These are phyloP conservation scores for Tagetes patula DNA, from an alignment of 129 eudicot genomes.

Conservation along the genomic window DNA sequence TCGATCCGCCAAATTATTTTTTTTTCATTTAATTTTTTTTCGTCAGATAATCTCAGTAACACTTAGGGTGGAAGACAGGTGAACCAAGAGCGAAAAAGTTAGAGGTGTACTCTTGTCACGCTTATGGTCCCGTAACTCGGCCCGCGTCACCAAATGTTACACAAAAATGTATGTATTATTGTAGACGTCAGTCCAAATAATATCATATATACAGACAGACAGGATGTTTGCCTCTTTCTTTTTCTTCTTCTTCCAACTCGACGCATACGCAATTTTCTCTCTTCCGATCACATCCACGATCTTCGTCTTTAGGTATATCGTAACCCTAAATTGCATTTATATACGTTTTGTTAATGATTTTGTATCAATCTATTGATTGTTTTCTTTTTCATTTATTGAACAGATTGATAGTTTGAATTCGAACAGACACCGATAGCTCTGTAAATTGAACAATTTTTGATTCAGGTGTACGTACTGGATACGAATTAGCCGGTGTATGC, in stretches of 20 bases:
- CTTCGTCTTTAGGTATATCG: slow-evolving; percentile 29
- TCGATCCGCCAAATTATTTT: too few species aligned
- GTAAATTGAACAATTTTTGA: background rate
- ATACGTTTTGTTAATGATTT: slow-evolving; percentile 1
- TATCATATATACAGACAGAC: too few species aligned
- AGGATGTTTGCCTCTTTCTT: too few species aligned
- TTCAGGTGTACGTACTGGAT: slow-evolving; percentile 16
- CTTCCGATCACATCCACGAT: slow-evolving; percentile 24
- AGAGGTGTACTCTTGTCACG: too few species aligned
- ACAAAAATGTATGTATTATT: too few species aligned
- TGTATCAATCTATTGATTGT: slow-evolving; percentile 9
- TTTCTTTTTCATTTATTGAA: background rate
- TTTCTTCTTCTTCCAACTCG: background rate
- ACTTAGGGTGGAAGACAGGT: too few species aligned
- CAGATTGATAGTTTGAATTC: slow-evolving; percentile 1
- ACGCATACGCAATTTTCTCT: background rate
- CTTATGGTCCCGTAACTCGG: too few species aligned
- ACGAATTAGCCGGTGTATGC: slow-evolving; percentile 19
- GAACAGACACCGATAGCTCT: slow-evolving; percentile 6
- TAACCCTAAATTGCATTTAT: slow-evolving; percentile 24
- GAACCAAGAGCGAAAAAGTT: too few species aligned
- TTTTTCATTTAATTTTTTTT: too few species aligned
- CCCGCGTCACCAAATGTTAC: too few species aligned
- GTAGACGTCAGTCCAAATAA: too few species aligned
- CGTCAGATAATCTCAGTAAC: too few species aligned